Base-by-base conservation (phyloP, 352 stramenopile genomes). In the Phytopythium delawarense region DNA sequence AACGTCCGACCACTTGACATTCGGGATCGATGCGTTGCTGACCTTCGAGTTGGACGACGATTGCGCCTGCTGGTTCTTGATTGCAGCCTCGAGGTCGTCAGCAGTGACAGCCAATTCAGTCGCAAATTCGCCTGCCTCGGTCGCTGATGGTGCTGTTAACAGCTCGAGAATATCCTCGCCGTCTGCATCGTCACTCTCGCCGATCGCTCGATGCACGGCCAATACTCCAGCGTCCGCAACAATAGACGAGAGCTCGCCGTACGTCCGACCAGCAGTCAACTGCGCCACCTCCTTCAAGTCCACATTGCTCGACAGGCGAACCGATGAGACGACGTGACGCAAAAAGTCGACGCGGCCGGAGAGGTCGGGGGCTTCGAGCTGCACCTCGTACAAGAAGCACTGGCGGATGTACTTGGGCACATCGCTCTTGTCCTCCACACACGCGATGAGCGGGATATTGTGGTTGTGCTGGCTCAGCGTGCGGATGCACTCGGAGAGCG, bases 1-100 rank as follows among this genome's bases (percentile, higher is more conserved):
- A 57, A 99, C 97, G 71, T 99, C 97, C 53, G 93, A 89, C 97
- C 97, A 99, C 57, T 95, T 98, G 16, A 99, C 92, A 66, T 99
- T 97, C 11, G 98, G 97, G 63, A 95, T 95, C 5, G 78, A 87
- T 4, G 76, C 76, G 37, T 81, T 86, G 39, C 83, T 76, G 37
- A 87, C 78, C 45, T 84, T 88, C 7, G 79, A 75, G 39, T 59
- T 59, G 3, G 79, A 75, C 8, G 83, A 92, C 15, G 78, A 81
- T 48, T 84, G 80, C 16, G 82, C 76, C 63, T 91, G 78, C 57
- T 91, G 83, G 32, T 71, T 76, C 55, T 90, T 74, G n/a, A 87
- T 74, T 15, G 84, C 74, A 12, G 72, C 63, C 48, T 87, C 74
- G 12, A 92, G 54, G 44, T 92, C 79, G 6, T 68, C 62, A 25